phyloP scores from a whole-genome alignment of 1,284 basidiomycete genomes.

The Trichosporon ovoides region DNA sequence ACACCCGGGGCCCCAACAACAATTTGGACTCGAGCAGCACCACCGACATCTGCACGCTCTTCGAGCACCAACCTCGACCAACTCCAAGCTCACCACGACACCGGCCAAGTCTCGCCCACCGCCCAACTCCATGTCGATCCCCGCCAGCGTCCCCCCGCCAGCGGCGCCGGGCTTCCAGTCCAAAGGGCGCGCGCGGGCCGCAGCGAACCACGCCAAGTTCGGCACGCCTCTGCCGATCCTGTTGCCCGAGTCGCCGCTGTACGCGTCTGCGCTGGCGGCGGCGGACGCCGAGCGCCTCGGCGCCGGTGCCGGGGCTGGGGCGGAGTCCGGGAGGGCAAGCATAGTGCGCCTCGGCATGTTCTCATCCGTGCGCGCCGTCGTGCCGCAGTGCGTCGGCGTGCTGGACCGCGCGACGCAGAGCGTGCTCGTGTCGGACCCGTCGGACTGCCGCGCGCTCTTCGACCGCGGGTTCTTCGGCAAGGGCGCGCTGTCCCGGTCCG shows the following conservation, averaged over 20 bases:
- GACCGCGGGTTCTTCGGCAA: conserved; percentile 94
- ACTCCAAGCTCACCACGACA: no score
- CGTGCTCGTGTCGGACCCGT: conserved; percentile 67
- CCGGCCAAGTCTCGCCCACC: no score
- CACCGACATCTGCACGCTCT: not conserved
- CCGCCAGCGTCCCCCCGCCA: conserved; percentile 9
- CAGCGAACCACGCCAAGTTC: conserved; percentile 35
- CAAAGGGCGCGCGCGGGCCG: conserved; percentile 15
- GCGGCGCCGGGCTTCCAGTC: conserved; percentile 9
- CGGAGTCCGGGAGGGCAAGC: no score
- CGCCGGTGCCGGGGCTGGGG: no score
- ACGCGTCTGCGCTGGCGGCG: conserved; percentile 13
- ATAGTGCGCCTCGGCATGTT: conserved; percentile 3
- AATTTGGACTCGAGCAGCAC: not conserved
- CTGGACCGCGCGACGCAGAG: conserved; percentile 69
- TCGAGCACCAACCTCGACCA: conserved; percentile 61
- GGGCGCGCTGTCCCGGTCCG: conserved; percentile 84
- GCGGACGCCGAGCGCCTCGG: not conserved
- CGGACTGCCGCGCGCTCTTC: conserved; percentile 71
- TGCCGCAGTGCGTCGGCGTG: conserved; percentile 50
- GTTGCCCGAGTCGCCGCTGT: conserved; percentile 32
- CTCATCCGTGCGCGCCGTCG: not conserved
- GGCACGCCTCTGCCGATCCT: conserved; percentile 46
- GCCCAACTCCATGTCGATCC: conserved; percentile 19
- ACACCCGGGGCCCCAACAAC: conserved; percentile 1